phyloP scores from a whole-genome alignment of 78 protist genomes.

The Chrysochromulina tobinii region DNA sequence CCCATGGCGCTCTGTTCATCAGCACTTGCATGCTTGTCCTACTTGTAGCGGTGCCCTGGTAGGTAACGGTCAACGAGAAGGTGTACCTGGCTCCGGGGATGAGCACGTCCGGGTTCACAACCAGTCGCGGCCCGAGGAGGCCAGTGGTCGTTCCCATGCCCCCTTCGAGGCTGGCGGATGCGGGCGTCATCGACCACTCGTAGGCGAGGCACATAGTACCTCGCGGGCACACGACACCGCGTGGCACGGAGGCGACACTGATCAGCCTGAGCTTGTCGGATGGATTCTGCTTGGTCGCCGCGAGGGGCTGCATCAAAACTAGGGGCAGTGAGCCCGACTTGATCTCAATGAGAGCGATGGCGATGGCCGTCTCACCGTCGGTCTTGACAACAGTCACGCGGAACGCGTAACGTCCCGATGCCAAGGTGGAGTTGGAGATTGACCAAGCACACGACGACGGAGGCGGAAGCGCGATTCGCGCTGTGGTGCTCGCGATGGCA shows the following conservation, averaged over 20 bases:
- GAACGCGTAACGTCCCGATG: not conserved
- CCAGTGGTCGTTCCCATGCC: not conserved
- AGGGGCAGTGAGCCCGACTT: not conserved
- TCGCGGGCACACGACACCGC: not conserved
- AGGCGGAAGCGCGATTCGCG: not conserved
- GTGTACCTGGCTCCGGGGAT: not conserved
- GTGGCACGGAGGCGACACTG: not conserved
- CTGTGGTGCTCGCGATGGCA: not conserved
- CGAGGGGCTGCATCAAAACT: not conserved
- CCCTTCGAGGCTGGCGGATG: not conserved
- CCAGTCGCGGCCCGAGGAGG: not conserved
- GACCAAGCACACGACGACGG: not conserved
- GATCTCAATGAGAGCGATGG: not conserved
- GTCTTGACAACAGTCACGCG: not conserved
- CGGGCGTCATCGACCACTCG: not conserved
- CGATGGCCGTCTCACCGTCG: not conserved
- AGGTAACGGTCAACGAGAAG: not conserved
- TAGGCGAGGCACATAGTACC: not conserved
- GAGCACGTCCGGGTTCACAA: not conserved
- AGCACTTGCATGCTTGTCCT: too few relatives aligned
- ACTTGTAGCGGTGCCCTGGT: too few relatives aligned
- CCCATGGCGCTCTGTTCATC: too few relatives aligned
- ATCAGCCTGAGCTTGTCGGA: not conserved
- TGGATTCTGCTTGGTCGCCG: not conserved
- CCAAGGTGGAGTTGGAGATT: not conserved